These are phyloP conservation scores for Carex pumila DNA, from an alignment of 176 grass and related monocot species.

Conservation along the genomic window DNA sequence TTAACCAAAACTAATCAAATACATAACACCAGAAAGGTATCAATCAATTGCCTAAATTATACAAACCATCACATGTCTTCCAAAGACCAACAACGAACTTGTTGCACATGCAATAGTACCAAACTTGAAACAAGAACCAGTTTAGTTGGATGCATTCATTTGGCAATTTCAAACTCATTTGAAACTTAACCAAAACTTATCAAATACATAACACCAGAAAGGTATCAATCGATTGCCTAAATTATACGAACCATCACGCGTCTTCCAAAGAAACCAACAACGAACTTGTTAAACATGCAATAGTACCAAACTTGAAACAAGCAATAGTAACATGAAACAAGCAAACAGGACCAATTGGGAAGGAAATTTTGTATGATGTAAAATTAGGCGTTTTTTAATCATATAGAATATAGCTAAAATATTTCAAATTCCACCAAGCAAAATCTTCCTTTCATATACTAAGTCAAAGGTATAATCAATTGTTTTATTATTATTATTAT, in stretches of 20 bases:
- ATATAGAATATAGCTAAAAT: background rate
- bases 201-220: background rate
- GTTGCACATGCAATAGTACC: background rate
- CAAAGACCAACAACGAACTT: background rate
- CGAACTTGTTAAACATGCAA: background rate
- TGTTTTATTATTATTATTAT: background rate
- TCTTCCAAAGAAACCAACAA: slow-evolving; percentile 1
- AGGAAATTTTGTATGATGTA: background rate
- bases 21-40: background rate
- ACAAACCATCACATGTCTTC: background rate
- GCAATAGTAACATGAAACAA: background rate
- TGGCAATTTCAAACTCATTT: background rate
- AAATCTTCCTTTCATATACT: no score
- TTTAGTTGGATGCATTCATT: background rate
- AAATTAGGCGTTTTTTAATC: background rate
- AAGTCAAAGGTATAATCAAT: background rate
- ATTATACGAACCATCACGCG: slow-evolving; percentile 8
- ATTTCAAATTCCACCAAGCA: slow-evolving; percentile 26
- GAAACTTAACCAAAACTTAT: background rate
- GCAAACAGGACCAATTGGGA: background rate
- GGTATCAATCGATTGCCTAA: background rate
- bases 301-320: background rate
- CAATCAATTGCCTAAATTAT: background rate
- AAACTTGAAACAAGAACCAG: background rate
- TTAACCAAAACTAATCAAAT: background rate